Percentiles rank a stretch among this genome's conserved stretches.
Conservation (phyloP, 1,139 yeast species). For the Spathaspora sp. region DNA sequence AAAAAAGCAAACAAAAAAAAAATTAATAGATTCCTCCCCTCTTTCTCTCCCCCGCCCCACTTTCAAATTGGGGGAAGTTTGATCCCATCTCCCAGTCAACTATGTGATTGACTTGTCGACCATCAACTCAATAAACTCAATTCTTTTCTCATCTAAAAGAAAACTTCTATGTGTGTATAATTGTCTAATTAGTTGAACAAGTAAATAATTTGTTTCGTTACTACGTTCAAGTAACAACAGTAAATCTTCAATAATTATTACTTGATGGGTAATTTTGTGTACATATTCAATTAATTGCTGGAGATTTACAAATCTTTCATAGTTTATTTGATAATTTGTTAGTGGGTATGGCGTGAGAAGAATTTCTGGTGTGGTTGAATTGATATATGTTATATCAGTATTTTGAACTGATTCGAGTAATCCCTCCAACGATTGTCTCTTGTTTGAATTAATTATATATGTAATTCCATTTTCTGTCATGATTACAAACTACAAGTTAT, state of each 20-base stretch:
- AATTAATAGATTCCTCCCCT: neutral
- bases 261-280: neutral
- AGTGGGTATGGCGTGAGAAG: slow-evolving; percentile 5
- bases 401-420: slow-evolving; percentile 1
- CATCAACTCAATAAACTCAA: slow-evolving; percentile 8
- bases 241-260: slow-evolving; percentile 9
- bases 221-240: slow-evolving; percentile 1
- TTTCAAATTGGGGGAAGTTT: neutral
- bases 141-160: slow-evolving; percentile 8
- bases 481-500: neutral
- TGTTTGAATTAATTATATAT: slow-evolving; percentile 7
- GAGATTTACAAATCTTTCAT: slow-evolving; percentile 9
- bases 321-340: slow-evolving; percentile 6
- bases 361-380: slow-evolving; percentile 12
- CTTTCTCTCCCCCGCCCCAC: neutral
- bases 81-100: neutral
- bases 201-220: slow-evolving; percentile 1
- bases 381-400: slow-evolving; percentile 10
- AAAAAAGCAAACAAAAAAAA: neutral
- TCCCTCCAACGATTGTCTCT: slow-evolving; percentile 4
- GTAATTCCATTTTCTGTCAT: slow-evolving; percentile 6
- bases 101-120: slow-evolving; percentile 6
- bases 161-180: slow-evolving; percentile 2
- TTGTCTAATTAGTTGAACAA: slow-evolving; percentile 8
- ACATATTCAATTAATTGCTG: slow-evolving; percentile 4